Conservation (phyloP, 805 yeast species). For the Candida suzukii region DNA sequence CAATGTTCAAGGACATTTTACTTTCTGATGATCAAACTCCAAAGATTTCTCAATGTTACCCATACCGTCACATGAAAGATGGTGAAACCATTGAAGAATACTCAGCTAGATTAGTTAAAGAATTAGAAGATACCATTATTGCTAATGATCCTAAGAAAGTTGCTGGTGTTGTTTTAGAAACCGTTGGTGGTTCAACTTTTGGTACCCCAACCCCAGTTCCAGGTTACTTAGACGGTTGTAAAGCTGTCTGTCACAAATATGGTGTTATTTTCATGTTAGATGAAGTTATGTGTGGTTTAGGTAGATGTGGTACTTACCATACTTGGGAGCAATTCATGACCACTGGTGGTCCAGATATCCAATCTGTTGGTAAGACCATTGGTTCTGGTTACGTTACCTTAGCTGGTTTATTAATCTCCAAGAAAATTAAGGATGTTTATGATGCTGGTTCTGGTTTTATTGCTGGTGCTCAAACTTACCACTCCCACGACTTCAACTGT, state of each 20-base stretch:
- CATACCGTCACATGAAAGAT: conserved; percentile 21
- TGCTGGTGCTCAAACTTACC: conserved; percentile 45
- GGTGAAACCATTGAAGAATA: conserved; percentile 35
- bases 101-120: conserved; percentile 28
- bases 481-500: conserved; percentile 40
- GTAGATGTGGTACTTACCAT: conserved; percentile 41
- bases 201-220: conserved; percentile 39
- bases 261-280: conserved; percentile 43
- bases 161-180: conserved; percentile 36
- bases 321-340: conserved; percentile 38
- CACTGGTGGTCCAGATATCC: conserved; percentile 40
- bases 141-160: conserved; percentile 37
- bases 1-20: conserved; percentile 23
- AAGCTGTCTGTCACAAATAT: conserved; percentile 43
- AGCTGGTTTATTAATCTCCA: conserved; percentile 38
- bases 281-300: conserved; percentile 54
- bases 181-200: conserved; percentile 39
- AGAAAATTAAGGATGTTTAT: conserved; percentile 30
- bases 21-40: conserved; percentile 17
- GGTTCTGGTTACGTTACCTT: conserved; percentile 44
- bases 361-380: conserved; percentile 41
- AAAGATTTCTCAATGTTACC: conserved; percentile 26
- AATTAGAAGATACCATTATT: conserved; percentile 34
- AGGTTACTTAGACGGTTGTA: conserved; percentile 39
- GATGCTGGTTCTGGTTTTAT: conserved; percentile 33